Percentiles rank a stretch among this genome's conserved stretches.
Conservation (phyloP, 2,329 filamentous ascomycete genomes). For the Ilyonectria mors-panacis region DNA sequence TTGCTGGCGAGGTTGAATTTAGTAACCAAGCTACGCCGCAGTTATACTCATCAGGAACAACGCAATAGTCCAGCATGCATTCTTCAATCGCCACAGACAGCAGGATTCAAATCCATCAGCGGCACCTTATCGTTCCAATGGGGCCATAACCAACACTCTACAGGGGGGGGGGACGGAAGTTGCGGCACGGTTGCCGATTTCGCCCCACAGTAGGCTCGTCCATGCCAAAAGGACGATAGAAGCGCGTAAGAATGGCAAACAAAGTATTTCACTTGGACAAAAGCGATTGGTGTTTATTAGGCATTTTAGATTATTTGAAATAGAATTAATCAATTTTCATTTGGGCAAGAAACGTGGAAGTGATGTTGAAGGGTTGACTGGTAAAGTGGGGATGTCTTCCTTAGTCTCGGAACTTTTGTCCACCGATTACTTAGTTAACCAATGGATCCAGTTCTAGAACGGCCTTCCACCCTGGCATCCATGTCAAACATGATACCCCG, state of each 20-base stretch:
- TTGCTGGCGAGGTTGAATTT: background rate
- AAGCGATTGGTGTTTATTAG: background rate
- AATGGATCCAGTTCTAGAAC: background rate
- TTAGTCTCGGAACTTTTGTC: background rate
- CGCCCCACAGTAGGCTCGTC: background rate
- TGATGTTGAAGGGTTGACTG: background rate
- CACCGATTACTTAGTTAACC: background rate
- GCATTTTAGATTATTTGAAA: background rate
- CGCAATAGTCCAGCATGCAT: background rate
- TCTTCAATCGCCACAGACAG: background rate
- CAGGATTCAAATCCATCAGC: background rate
- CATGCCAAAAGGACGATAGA: background rate
- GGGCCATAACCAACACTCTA: background rate
- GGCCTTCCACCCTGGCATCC: background rate
- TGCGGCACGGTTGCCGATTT: background rate
- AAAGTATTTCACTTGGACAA: background rate
- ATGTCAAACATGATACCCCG: background rate
- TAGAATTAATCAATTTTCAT: background rate
- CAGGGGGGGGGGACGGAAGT: background rate
- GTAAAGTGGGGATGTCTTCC: background rate
- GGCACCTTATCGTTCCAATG: background rate
- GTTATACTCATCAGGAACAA: background rate
- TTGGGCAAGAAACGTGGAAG: background rate
- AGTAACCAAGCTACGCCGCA: background rate
- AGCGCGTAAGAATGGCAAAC: background rate